Evolutionary conservation across 169 alveolate genomes (phyloP).

Genomic region (Plasmodium adleri): DNA sequence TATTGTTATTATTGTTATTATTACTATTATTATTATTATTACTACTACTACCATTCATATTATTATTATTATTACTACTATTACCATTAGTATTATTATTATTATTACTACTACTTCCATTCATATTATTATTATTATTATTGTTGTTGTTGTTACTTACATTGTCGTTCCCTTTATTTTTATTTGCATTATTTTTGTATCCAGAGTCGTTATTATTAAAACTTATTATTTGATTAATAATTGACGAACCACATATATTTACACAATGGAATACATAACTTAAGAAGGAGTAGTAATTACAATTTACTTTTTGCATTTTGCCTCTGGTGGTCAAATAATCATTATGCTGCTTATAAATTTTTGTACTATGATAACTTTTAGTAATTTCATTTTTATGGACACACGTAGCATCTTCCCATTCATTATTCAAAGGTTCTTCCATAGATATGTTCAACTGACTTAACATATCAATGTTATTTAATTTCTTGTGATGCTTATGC

Average conservation of each 20-base stretch:
- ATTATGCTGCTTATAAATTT: not conserved
- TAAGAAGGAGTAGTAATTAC: conserved; percentile 47
- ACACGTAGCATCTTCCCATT: not conserved
- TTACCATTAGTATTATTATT: conserved; percentile 36
- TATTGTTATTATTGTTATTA: not conserved
- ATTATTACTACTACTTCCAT: conserved; percentile 27
- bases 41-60: conserved; percentile 27
- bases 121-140: conserved; percentile 56
- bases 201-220: conserved; percentile 9
- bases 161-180: conserved; percentile 36
- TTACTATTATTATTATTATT: conserved; percentile 39
- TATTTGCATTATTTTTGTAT: conserved; percentile 13
- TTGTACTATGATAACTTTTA: not conserved
- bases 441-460: conserved; percentile 29
- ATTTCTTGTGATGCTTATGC: conserved; percentile 27
- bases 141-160: conserved; percentile 35
- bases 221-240: conserved; percentile 53
- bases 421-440: not conserved
- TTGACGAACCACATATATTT: conserved; percentile 47
- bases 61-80: conserved; percentile 52
- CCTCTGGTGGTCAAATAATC: not conserved
- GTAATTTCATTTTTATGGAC: not conserved
- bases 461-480: conserved; percentile 55
- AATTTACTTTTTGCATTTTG: conserved; percentile 22
- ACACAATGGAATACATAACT: conserved; percentile 59